phyloP scores from a whole-genome alignment of 352 stramenopile species.

The Phytopythium helicoides region DNA sequence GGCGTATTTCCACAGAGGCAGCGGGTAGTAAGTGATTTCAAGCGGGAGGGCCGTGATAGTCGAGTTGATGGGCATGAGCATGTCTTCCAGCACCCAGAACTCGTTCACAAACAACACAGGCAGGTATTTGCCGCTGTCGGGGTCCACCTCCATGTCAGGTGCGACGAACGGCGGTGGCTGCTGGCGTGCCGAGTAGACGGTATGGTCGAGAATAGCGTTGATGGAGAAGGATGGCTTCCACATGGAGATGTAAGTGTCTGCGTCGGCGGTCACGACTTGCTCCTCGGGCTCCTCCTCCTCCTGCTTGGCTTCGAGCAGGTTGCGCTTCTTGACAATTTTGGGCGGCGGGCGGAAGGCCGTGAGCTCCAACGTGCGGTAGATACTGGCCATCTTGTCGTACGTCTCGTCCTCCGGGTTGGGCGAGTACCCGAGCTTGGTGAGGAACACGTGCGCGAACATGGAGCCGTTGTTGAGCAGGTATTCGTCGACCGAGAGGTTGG shows the following conservation, averaged over 20 bases:
- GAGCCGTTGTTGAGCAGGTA: slow-evolving; percentile 73
- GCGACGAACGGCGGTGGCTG: slow-evolving; percentile 68
- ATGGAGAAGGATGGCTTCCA: slow-evolving; percentile 77
- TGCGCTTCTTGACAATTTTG: slow-evolving; percentile 76
- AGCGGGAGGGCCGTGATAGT: slow-evolving; percentile 78
- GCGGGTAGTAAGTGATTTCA: slow-evolving; percentile 81
- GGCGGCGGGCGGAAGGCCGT: slow-evolving; percentile 73
- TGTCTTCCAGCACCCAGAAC: slow-evolving; percentile 92
- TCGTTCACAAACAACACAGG: slow-evolving; percentile 92
- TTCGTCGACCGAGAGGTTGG: slow-evolving; percentile 79
- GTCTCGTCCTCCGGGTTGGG: slow-evolving; percentile 60
- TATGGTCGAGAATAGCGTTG: slow-evolving; percentile 72
- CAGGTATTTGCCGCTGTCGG: slow-evolving; percentile 67
- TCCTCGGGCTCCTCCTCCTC: slow-evolving; percentile 10
- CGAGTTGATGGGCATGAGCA: slow-evolving; percentile 89
- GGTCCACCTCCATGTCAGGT: slow-evolving; percentile 56
- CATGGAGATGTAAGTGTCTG: slow-evolving; percentile 64
- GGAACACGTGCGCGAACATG: slow-evolving; percentile 83
- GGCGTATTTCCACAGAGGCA: slow-evolving; percentile 91
- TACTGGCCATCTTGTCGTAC: slow-evolving; percentile 50
- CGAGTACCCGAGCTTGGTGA: slow-evolving; percentile 70
- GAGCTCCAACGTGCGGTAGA: slow-evolving; percentile 62
- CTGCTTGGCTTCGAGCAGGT: slow-evolving; percentile 46
- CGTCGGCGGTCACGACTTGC: slow-evolving; percentile 10
- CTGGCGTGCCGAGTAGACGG: slow-evolving; percentile 52